phyloP scores from a whole-genome alignment of 208 protist species.

The Zelonia costaricensis region DNA sequence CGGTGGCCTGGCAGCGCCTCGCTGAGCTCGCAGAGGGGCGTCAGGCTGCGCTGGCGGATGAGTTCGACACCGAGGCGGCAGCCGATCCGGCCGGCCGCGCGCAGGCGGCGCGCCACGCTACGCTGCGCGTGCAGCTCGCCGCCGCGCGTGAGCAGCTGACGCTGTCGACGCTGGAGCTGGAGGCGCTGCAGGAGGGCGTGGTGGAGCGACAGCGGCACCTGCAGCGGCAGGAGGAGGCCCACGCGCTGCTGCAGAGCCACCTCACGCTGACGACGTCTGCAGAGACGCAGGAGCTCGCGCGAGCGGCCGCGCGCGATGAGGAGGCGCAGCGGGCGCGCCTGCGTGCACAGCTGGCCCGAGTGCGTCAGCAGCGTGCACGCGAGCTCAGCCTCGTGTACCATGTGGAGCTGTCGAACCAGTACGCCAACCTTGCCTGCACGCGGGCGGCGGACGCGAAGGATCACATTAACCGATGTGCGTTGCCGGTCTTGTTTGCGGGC shows the following conservation, averaged over 20 bases:
- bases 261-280: neutral
- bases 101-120: slow-evolving; percentile 28
- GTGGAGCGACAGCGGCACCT: slow-evolving; percentile 26
- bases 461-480: slow-evolving; percentile 22
- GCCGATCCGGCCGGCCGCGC: slow-evolving; percentile 1
- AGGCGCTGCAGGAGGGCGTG: slow-evolving; percentile 32
- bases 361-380: slow-evolving; percentile 17
- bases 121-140: slow-evolving; percentile 34
- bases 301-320: slow-evolving; percentile 11
- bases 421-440: slow-evolving; percentile 18
- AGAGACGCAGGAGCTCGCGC: neutral
- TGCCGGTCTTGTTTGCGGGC: slow-evolving; percentile 22
- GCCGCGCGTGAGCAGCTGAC: slow-evolving; percentile 36
- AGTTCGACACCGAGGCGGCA: slow-evolving; percentile 25
- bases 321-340: slow-evolving; percentile 38
- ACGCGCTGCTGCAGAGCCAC: slow-evolving; percentile 25
- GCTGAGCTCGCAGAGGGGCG: slow-evolving; percentile 22
- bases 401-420: slow-evolving; percentile 31
- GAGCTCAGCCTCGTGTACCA: slow-evolving; percentile 38
- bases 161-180: slow-evolving; percentile 31
- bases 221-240: slow-evolving; percentile 25
- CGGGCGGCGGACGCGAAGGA: slow-evolving; percentile 32
- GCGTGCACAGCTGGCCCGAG: slow-evolving; percentile 32
- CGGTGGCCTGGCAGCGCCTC: slow-evolving; percentile 46
- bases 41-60: slow-evolving; percentile 12